Evolutionary conservation across 257 asterid genomes (phyloP), one percentile per base, ranked within the genome.

Genomic region (Rubia yunnanensis): DNA sequence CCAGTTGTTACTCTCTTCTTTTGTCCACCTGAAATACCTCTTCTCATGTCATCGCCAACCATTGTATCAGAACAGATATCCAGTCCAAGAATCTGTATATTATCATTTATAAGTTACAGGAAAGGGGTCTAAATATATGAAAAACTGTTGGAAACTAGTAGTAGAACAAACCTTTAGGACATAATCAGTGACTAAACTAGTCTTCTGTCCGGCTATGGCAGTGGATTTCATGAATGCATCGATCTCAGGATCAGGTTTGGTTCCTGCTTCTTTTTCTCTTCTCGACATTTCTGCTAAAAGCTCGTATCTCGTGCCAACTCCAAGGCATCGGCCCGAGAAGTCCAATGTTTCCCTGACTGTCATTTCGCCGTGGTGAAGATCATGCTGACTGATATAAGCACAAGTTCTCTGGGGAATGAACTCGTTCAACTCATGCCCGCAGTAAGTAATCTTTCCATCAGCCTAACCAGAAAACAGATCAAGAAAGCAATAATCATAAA

Each of bases 1-100:
- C 96, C 98, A 14, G 96, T 89, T 9, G 99, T 92, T 70, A 92
- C 90, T 22, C 97, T 84, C 69, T 92, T 92, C 78, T 88, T 94
- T 77, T 94, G 97, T 66, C 99, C 99, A 60, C 99, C 99, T 0
- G 99, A 94, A 63, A 94, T 90, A 27, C 99, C 97, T 38, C 99
- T 77, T 75, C 85, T 86, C 99, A 94, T 92, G 69, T 81, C 92
- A 70, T 92, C 88, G 44, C 99, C 99, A 48, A 80, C 92, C 88
- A 86, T 54, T 66, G 81, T 86, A 83, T 92, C 97, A 67, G 97
- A 84, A 72, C 99, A 94, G 24, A 84, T 90, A 68, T 94, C 99
- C 75, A 94, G 70, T 53, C 97, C 99, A 69, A 90, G 96, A 75
- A 89, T 78, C 90, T 82, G 68, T 57, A 36, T 27, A 15, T 34